A percentile compares a stretch with the other conserved stretches of the same genome.
Evolutionary conservation across 2,329 filamentous ascomycete genomes (phyloP).

Genomic region (Pseudocercospora fijiensis): DNA sequence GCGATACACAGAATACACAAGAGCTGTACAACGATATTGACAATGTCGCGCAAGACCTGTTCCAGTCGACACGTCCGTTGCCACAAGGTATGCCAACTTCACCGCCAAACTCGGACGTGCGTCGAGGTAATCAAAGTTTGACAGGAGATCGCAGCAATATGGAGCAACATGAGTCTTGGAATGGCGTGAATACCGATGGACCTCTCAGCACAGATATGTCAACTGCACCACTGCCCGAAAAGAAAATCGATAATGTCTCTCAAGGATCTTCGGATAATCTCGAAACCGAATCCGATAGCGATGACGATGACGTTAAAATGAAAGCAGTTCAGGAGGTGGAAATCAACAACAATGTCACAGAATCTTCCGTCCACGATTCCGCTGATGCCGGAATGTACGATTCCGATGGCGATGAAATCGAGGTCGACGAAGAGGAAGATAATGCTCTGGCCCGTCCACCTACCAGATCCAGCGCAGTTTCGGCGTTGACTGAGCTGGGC

Average conservation of each 20-base stretch:
- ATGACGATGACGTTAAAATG: neutral
- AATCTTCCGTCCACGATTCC: neutral
- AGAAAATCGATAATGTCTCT: neutral
- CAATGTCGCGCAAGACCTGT: conserved; percentile 21
- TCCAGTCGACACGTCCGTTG: conserved; percentile 23
- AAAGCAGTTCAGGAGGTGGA: conserved; percentile 1
- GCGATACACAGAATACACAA: conserved; percentile 9
- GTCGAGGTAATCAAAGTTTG: neutral
- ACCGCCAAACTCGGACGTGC: neutral
- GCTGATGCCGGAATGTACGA: neutral
- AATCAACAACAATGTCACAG: neutral
- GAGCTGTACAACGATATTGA: conserved; percentile 23
- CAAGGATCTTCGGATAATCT: neutral
- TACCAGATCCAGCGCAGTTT: neutral
- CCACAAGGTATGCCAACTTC: conserved; percentile 26
- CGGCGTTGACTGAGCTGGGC: neutral
- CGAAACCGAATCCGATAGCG: conserved; percentile 7
- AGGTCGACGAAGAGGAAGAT: conserved; percentile 4
- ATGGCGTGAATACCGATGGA: neutral
- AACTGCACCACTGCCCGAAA: neutral
- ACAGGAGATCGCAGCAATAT: neutral
- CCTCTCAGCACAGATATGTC: neutral
- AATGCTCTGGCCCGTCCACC: neutral
- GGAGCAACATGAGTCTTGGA: neutral
- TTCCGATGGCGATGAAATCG: conserved; percentile 2